Evolutionary conservation across 176 grass and related monocot species (phyloP), one percentile per base, ranked within the genome.

Genomic region (Cymbopogon citratus): DNA sequence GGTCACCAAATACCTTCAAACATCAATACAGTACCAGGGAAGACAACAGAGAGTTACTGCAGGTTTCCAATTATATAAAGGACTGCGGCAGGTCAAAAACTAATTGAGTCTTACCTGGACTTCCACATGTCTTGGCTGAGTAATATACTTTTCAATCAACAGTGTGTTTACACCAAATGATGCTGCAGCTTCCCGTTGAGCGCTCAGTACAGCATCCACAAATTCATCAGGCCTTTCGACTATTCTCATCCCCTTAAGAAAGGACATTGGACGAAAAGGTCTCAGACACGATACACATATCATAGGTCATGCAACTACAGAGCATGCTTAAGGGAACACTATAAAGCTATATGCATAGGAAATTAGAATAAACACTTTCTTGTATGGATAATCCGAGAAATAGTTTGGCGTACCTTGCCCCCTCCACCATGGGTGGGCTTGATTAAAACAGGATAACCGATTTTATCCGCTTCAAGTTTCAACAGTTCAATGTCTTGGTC

Each of bases 401-500:
- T 18, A 19, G 31, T 54, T 62, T 3, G 59, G 9, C 54, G 67
- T 88, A 97, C 94, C 92, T 98, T 98, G 46, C 95, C 92, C 28
- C 95, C 95, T 80, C 95, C 95, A 67, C 95, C 95, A 82, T 98
- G 95, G 10, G 95, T 98, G 65, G 95, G 95, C 36, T 98, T 98
- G 63, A 98, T 98, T 79, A 98, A 80, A 84, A 94, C 88, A 49
- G 95, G 95, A 84, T 92, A 98, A 11, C 95, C 95, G 44, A 98
- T 98, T 69, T 93, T 94, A n/a, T 98, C 88, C 64, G 95, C 92
- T 80, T 98, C 92, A 48, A 23, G 60, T 83, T 89, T 94, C 57
- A 98, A 68, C 45, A 93, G 80, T 34, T 98, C 88, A n/a, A 89
- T 80, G 44, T 94, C 90, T 84, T 98, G 95, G 69, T 98, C 86